Base-by-base conservation (phyloP, 2,329 filamentous ascomycete species). In the Ceratocystis huliohia region DNA sequence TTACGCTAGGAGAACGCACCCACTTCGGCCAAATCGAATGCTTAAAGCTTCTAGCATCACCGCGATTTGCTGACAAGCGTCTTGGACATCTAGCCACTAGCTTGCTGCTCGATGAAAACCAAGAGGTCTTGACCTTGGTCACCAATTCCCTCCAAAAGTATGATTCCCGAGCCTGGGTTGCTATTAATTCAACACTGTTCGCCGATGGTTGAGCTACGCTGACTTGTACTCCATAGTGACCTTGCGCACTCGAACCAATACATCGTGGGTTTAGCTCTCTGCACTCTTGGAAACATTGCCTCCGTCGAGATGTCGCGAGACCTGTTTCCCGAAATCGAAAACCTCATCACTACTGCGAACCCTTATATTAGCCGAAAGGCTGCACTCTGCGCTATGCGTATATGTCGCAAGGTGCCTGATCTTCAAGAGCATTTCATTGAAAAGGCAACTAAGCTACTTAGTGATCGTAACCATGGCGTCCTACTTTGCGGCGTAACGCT, bases 11-110 rank as follows among this genome's bases (percentile, higher is more conserved):
- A 70, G 94, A 99, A 78, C 85, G 94, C 73, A 99, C 94, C 67
- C 94, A 99, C 78, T 99, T 99, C 75, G 94, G 94, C 64, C 94
- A 99, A 81, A 99, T 99, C 74, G 94, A 99, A 84, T 99, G 94
- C 77, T 83, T 99, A 73, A 99, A 99, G 78, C 84, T 99, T 63
- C 84, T 99, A 67, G 94, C 94, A 67, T 99, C 94, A 50, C 92
- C 95, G 70, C 90, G 93, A 68, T 99, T 99, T 74, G 94, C 94
- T 71, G 94, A 99, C 81, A 99, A 99, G 80, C 87, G 94, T 61
- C 79, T 99, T 71, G 94, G 94, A 50, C 96, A 99, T 74, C 80
- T 99, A 70, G 94, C 94, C 28, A 99, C 94, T 20, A 99, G 96
- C 85, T 78, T 99, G 74, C 78, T 99, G 70, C 80, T 99, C 69